Conservation (phyloP, 495 filamentous ascomycete species). For the Platismatia glauca region DNA sequence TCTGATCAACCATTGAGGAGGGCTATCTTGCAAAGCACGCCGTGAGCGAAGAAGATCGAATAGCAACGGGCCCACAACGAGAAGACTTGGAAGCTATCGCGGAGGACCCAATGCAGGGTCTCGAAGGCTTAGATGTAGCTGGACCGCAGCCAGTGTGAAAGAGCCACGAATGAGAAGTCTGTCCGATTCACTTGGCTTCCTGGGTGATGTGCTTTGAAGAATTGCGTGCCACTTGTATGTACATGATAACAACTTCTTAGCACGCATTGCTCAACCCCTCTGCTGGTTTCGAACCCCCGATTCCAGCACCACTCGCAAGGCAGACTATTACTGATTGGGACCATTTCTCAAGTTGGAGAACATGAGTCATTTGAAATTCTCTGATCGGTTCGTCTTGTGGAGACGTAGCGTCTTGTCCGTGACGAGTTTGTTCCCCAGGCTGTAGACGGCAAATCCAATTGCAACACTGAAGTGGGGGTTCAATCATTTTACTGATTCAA, state of each 20-base stretch:
- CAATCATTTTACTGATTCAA: slow-evolving; percentile 25
- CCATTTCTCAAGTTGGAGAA: neutral
- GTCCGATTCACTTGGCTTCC: neutral
- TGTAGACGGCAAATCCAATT: slow-evolving; percentile 67
- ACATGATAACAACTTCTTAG: slow-evolving; percentile 1
- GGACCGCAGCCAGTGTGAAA: slow-evolving; percentile 73
- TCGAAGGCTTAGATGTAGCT: slow-evolving; percentile 88
- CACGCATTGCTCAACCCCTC: neutral
- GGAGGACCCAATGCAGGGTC: slow-evolving; percentile 89
- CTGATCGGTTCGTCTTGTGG: slow-evolving; percentile 43
- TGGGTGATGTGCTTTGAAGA: neutral
- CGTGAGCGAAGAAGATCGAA: slow-evolving; percentile 75
- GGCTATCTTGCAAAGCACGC: slow-evolving; percentile 86
- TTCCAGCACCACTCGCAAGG: neutral
- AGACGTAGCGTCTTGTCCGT: slow-evolving; percentile 90
- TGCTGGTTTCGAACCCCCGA: neutral
- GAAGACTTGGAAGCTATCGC: slow-evolving; percentile 42
- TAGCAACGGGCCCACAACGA: slow-evolving; percentile 51
- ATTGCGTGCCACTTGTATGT: slow-evolving; percentile 2
- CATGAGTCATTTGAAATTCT: slow-evolving; percentile 15
- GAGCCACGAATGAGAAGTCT: neutral
- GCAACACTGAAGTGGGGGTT: slow-evolving; percentile 44
- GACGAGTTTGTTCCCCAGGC: slow-evolving; percentile 67
- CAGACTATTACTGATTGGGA: neutral
- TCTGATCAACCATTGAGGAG: slow-evolving; percentile 49